A percentile compares a stretch with the other conserved stretches of the same genome.
Conservation (phyloP, 2,329 filamentous ascomycete genomes). For the Clarireedia paspali region DNA sequence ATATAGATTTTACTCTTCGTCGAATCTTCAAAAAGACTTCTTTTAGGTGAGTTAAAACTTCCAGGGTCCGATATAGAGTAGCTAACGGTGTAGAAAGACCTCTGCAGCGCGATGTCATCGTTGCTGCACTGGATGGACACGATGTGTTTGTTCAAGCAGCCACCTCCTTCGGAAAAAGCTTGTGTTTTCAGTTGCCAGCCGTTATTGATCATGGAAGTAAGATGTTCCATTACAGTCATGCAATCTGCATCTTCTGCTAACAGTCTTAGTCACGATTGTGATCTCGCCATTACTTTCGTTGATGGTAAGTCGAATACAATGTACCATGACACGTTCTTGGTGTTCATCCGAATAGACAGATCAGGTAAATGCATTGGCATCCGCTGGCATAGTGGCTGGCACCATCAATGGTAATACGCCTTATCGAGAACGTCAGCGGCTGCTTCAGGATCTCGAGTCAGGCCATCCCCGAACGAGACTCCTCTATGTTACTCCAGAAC, state of each 20-base stretch:
- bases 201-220: conserved; percentile 77
- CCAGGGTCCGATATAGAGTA: not conserved
- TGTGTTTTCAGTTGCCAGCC: conserved; percentile 89
- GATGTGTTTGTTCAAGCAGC: conserved; percentile 94
- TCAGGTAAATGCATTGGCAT: conserved; percentile 74
- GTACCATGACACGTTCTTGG: not conserved
- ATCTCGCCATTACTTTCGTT: conserved; percentile 82
- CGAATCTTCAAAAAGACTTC: conserved; percentile 64
- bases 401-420: conserved; percentile 82
- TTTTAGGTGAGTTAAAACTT: conserved; percentile 53
- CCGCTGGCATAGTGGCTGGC: conserved; percentile 69
- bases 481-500: conserved; percentile 89
- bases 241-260: conserved; percentile 12
- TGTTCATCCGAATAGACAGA: conserved; percentile 56
- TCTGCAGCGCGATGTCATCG: conserved; percentile 80
- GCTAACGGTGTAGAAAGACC: conserved; percentile 47
- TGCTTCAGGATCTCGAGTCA: conserved; percentile 75
- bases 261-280: conserved; percentile 68
- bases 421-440: conserved; percentile 52
- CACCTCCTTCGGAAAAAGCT: conserved; percentile 83
- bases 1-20: conserved; percentile 68
- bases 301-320: conserved; percentile 52
- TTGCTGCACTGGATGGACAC: conserved; percentile 68
- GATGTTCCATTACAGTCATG: not conserved
- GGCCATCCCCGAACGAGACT: conserved; percentile 78